Evolutionary conservation across 768 basidiomycete species (phyloP).

Genomic region (Naganishia friedmannii): DNA sequence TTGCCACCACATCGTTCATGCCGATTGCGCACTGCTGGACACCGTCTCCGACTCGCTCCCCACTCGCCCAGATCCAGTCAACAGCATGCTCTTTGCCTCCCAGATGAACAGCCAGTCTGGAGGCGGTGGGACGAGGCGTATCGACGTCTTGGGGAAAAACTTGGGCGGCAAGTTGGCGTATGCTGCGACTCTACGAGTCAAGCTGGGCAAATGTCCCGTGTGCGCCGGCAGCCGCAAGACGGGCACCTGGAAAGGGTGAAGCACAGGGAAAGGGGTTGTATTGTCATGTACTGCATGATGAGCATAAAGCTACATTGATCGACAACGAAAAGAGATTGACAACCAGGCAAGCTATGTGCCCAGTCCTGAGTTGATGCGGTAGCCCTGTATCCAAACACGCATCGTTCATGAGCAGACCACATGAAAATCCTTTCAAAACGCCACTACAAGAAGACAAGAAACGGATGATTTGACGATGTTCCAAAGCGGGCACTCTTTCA

Average conservation of each 20-base stretch:
- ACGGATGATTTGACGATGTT: too few species aligned
- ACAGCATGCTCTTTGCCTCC: slow-evolving; percentile 55
- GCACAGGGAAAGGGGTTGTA: neutral
- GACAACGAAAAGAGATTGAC: too few species aligned
- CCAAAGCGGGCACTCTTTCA: too few species aligned
- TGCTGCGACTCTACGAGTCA: slow-evolving; percentile 67
- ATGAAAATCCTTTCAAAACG: too few species aligned
- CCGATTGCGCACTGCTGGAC: slow-evolving; percentile 65
- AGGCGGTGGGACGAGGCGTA: slow-evolving; percentile 12
- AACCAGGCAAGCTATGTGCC: too few species aligned
- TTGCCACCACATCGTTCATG: slow-evolving; percentile 84
- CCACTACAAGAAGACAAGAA: too few species aligned
- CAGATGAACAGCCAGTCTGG: slow-evolving; percentile 53
- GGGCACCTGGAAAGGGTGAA: slow-evolving; percentile 40
- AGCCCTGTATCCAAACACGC: too few species aligned
- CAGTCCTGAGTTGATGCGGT: too few species aligned
- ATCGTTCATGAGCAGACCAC: too few species aligned
- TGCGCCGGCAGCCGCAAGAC: slow-evolving; percentile 54
- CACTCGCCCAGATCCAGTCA: slow-evolving; percentile 60
- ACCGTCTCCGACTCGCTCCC: slow-evolving; percentile 62
- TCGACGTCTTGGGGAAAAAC: slow-evolving; percentile 29
- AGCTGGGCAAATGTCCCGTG: slow-evolving; percentile 72
- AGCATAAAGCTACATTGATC: too few species aligned
- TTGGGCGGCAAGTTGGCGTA: slow-evolving; percentile 72
- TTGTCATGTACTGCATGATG: neutral